phyloP scores from a whole-genome alignment of 2,329 filamentous ascomycete genomes.

The Gaeumannomyces sp. region DNA sequence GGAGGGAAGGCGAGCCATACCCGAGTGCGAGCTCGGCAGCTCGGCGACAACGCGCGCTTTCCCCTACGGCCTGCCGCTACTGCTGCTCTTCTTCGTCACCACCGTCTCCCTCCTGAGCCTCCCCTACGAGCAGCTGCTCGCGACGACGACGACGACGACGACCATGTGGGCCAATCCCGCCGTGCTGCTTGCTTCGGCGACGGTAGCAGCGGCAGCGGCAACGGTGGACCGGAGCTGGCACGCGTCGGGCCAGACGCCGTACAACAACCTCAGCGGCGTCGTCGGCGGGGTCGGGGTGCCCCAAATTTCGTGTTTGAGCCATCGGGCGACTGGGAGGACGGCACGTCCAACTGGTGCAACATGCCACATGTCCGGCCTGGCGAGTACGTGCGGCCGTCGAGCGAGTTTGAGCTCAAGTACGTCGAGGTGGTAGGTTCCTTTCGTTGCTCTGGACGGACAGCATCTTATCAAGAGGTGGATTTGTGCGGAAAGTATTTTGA shows the following conservation, averaged over 20 bases:
- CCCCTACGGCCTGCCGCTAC: not conserved
- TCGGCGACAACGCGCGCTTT: not conserved
- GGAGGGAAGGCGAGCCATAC: not conserved
- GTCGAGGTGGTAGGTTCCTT: constrained; percentile 59
- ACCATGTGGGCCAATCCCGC: not conserved
- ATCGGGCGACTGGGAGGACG: constrained; percentile 49
- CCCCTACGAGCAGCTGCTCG: not conserved
- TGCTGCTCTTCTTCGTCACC: not conserved
- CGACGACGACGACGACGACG: not conserved
- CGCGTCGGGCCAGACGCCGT: constrained; percentile 18
- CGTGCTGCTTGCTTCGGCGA: constrained; percentile 3
- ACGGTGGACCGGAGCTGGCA: constrained; percentile 22
- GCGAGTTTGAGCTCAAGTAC: constrained; percentile 61
- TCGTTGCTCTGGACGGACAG: not conserved
- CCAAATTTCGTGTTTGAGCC: constrained; percentile 69
- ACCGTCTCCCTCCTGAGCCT: not conserved
- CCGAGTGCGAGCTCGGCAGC: not conserved
- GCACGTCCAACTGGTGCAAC: constrained; percentile 75
- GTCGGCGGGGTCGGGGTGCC: constrained; percentile 46
- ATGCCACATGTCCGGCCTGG: constrained; percentile 72
- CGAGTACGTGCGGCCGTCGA: constrained; percentile 53
- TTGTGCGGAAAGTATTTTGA: not conserved
- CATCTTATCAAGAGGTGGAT: not conserved
- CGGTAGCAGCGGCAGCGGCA: constrained; percentile 11
- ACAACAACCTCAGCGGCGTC: constrained; percentile 25